Conservation (phyloP, 1,284 basidiomycete species). For the Butyriboletus appendiculatus region DNA sequence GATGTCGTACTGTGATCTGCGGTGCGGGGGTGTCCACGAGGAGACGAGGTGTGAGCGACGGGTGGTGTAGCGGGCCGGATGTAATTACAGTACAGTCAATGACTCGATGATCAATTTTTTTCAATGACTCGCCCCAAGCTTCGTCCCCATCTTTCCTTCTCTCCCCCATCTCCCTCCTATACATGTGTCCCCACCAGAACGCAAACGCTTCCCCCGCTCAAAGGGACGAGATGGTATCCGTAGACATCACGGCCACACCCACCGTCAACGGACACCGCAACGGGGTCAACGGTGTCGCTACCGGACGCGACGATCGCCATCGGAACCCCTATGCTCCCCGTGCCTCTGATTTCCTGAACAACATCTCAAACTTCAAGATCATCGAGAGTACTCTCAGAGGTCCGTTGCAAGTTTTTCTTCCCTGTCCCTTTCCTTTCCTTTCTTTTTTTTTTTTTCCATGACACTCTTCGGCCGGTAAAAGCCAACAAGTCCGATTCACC, state of each 20-base stretch:
- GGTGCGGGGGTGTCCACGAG: conserved; percentile 55
- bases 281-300: conserved; percentile 34
- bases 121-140: too few relatives aligned
- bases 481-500: conserved; percentile 14
- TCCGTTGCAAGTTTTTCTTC: conserved; percentile 36
- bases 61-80: conserved; percentile 38
- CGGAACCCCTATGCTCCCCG: conserved; percentile 85
- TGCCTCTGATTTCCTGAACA: conserved; percentile 90
- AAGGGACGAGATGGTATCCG: conserved; percentile 25
- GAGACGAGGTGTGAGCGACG: conserved; percentile 65
- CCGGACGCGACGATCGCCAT: conserved; percentile 41
- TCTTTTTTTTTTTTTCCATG: neutral
- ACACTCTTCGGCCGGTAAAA: neutral
- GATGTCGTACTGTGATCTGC: conserved; percentile 58
- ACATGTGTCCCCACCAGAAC: conserved; percentile 25
- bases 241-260: conserved; percentile 11
- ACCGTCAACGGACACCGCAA: conserved; percentile 19
- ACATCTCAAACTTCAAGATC: conserved; percentile 93
- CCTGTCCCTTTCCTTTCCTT: neutral
- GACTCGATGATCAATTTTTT: too few relatives aligned
- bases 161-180: neutral
- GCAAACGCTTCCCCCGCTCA: conserved; percentile 10
- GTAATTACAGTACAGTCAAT: conserved; percentile 2
- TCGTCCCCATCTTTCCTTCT: neutral
- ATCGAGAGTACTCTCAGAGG: conserved; percentile 97